Evolutionary conservation across 2,329 filamentous ascomycete genomes (phyloP).

Genomic region (Aspergillus phoenicis): DNA sequence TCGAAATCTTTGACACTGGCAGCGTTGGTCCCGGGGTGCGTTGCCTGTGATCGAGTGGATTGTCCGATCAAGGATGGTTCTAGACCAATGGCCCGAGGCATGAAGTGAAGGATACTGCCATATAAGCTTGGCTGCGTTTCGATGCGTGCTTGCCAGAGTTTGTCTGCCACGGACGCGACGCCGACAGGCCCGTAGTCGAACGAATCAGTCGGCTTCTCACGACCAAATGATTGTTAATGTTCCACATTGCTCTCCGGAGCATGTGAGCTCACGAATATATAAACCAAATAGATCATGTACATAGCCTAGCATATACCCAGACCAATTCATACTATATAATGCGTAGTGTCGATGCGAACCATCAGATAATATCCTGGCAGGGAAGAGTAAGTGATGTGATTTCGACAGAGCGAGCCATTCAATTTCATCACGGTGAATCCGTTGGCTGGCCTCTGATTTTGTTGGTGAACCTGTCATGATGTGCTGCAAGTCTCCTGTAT

Average conservation of each 20-base stretch:
- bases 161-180: neutral
- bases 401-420: too few species aligned
- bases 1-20: constrained; percentile 66
- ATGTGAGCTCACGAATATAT: neutral
- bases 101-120: neutral
- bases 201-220: too few species aligned
- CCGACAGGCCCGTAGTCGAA: neutral
- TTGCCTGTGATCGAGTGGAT: constrained; percentile 29
- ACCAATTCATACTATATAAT: neutral
- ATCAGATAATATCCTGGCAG: neutral
- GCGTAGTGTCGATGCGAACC: neutral
- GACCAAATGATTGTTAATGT: neutral
- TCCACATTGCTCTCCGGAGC: neutral
- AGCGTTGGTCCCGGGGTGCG: constrained; percentile 61
- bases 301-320: neutral
- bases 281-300: neutral
- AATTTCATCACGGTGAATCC: too few species aligned
- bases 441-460: too few species aligned
- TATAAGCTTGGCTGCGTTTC: neutral
- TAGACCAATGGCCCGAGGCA: neutral
- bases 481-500: too few species aligned
- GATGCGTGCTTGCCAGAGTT: neutral
- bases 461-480: too few species aligned
- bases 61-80: neutral
- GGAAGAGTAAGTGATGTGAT: too few species aligned